A percentile compares a stretch with the other conserved stretches of the same genome.
These are phyloP conservation scores for Coemansia sp. DNA, from an alignment of 192 early-diverging fungal species.

Conservation along the genomic window DNA sequence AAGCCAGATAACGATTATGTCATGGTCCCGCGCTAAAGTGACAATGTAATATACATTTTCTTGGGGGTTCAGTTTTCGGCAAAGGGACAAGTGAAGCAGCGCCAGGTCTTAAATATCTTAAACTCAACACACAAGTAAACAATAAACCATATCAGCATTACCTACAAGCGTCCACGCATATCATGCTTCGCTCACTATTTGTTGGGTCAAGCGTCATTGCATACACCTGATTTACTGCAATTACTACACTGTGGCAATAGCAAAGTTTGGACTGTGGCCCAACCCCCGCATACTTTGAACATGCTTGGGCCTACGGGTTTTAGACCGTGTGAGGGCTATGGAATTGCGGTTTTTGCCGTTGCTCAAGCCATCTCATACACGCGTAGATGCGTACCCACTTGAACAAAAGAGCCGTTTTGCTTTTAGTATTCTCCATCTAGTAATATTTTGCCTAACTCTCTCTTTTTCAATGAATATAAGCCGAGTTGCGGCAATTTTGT, in stretches of 20 bases:
- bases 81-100: too few relatives aligned
- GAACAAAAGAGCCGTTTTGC: neutral
- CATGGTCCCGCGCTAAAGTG: too few relatives aligned
- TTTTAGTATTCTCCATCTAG: neutral
- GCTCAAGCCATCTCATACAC: neutral
- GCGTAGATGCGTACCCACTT: neutral
- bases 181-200: neutral
- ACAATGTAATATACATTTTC: too few relatives aligned
- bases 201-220: neutral
- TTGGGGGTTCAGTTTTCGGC: too few relatives aligned
- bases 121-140: too few relatives aligned
- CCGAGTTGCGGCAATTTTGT: neutral
- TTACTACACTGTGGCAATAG: neutral
- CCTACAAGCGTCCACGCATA: too few relatives aligned
- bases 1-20: too few relatives aligned
- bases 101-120: too few relatives aligned
- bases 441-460: neutral
- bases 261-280: neutral
- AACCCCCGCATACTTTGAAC: neutral
- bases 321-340: conserved; percentile 1
- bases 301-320: neutral
- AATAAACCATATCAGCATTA: too few relatives aligned
- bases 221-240: too few relatives aligned
- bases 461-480: neutral
- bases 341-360: neutral